phyloP scores from a whole-genome alignment of 805 yeast genomes.

The Kodamaea jinghongensis region DNA sequence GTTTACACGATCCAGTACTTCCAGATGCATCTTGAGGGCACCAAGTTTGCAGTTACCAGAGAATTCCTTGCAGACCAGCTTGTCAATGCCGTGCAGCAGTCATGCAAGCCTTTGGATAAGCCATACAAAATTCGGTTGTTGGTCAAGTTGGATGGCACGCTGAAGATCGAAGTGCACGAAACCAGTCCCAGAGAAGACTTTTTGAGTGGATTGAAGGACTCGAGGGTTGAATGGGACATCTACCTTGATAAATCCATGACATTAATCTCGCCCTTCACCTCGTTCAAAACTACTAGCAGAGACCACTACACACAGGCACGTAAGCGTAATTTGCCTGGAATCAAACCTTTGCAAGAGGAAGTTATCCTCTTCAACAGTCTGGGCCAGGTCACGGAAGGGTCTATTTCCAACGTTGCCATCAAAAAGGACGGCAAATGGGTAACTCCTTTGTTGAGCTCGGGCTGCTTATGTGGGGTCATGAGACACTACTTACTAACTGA shows the following conservation, averaged over 20 bases:
- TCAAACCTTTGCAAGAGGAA: constrained; percentile 57
- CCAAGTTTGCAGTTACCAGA: constrained; percentile 37
- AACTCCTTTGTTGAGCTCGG: constrained; percentile 76
- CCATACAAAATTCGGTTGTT: constrained; percentile 36
- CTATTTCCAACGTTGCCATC: constrained; percentile 78
- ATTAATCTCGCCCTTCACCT: constrained; percentile 69
- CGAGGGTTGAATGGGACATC: constrained; percentile 48
- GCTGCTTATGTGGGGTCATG: constrained; percentile 83
- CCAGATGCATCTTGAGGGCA: constrained; percentile 27
- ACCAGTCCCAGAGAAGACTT: constrained; percentile 25
- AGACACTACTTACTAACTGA: constrained; percentile 61
- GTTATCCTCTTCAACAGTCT: constrained; percentile 57
- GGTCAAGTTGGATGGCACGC: constrained; percentile 26
- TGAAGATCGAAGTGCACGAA: constrained; percentile 32
- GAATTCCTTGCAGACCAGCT: constrained; percentile 37
- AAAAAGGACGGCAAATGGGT: constrained; percentile 56
- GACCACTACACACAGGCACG: constrained; percentile 63
- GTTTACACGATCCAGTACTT: constrained; percentile 55
- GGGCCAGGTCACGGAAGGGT: constrained; percentile 70
- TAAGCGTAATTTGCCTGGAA: constrained; percentile 40
- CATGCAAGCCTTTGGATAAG: constrained; percentile 18
- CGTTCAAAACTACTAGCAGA: constrained; percentile 82
- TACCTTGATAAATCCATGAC: constrained; percentile 56
- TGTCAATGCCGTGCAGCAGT: constrained; percentile 23
- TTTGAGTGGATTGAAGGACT: constrained; percentile 25